Evolutionary conservation across 768 basidiomycete genomes (phyloP).

Genomic region (Brasilioporus rufonigricans): DNA sequence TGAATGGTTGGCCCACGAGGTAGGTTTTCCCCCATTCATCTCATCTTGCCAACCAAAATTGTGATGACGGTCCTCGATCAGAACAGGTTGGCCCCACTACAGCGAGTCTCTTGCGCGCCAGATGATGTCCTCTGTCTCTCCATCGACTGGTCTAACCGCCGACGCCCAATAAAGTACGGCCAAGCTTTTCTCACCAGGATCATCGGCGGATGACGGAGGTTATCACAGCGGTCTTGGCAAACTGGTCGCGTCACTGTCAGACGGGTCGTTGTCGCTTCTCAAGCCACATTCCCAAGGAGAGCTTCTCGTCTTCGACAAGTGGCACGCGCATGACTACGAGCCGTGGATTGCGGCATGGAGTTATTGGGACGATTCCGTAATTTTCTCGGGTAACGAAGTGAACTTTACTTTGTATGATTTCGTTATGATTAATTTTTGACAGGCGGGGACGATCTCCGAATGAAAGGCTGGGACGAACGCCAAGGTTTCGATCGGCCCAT

Average conservation of each 20-base stretch:
- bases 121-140: slow-evolving; percentile 78
- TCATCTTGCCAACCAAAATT: not conserved
- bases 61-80: slow-evolving; percentile 22
- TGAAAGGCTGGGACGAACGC: slow-evolving; percentile 91
- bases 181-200: slow-evolving; percentile 1
- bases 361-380: slow-evolving; percentile 73
- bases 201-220: not conserved
- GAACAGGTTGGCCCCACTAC: slow-evolving; percentile 39
- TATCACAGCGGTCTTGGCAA: slow-evolving; percentile 46
- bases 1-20: slow-evolving; percentile 51
- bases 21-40: slow-evolving; percentile 17
- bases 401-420: not conserved
- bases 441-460: slow-evolving; percentile 91
- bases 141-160: slow-evolving; percentile 87
- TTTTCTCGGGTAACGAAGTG: slow-evolving; percentile 76
- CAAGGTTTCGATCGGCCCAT: slow-evolving; percentile 56
- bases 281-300: slow-evolving; percentile 43
- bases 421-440: not conserved
- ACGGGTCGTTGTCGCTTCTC: slow-evolving; percentile 69
- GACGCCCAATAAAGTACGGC: slow-evolving; percentile 45
- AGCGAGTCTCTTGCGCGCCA: slow-evolving; percentile 47
- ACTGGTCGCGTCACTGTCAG: slow-evolving; percentile 79
- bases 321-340: slow-evolving; percentile 91
- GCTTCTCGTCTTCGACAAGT: slow-evolving; percentile 51
- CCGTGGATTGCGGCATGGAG: slow-evolving; percentile 95